Conservation (phyloP, 768 basidiomycete species). For the Rhodocollybia butyracea region DNA sequence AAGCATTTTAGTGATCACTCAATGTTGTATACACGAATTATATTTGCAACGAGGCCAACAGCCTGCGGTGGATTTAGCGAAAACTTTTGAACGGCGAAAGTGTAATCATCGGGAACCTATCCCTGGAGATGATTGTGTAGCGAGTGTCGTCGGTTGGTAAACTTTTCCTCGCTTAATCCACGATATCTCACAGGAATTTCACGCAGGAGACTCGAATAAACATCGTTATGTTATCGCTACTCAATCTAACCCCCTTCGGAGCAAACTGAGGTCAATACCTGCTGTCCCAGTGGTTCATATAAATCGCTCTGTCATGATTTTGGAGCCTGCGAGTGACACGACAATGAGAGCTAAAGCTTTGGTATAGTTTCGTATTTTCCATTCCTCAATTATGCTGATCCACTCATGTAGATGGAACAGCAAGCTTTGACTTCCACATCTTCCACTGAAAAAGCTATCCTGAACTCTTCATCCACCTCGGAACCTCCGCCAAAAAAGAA, state of each 20-base stretch:
- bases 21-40: conserved; percentile 93
- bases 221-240: conserved; percentile 91
- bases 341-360: conserved; percentile 68
- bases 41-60: conserved; percentile 81
- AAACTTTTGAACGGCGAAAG: conserved; percentile 87
- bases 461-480: conserved; percentile 30
- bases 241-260: conserved; percentile 73
- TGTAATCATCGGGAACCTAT: conserved; percentile 95
- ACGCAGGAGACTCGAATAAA: conserved; percentile 75
- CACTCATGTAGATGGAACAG: conserved; percentile 54
- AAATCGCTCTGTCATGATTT: conserved; percentile 88
- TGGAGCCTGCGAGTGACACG: conserved; percentile 83
- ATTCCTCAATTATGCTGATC: background rate
- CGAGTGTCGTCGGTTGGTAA: conserved; percentile 71
- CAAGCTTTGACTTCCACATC: conserved; percentile 48
- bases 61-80: conserved; percentile 82
- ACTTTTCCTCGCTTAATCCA: background rate
- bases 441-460: conserved; percentile 41
- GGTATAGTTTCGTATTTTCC: conserved; percentile 31
- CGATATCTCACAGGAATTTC: background rate
- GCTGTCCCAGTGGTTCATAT: conserved; percentile 90
- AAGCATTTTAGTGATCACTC: conserved; percentile 88
- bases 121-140: conserved; percentile 78
- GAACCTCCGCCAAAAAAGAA: conserved; percentile 49
- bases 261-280: conserved; percentile 66